These are phyloP conservation scores for Daldinia eschscholtzii DNA, from an alignment of 2,329 filamentous ascomycete genomes.

Conservation along the genomic window DNA sequence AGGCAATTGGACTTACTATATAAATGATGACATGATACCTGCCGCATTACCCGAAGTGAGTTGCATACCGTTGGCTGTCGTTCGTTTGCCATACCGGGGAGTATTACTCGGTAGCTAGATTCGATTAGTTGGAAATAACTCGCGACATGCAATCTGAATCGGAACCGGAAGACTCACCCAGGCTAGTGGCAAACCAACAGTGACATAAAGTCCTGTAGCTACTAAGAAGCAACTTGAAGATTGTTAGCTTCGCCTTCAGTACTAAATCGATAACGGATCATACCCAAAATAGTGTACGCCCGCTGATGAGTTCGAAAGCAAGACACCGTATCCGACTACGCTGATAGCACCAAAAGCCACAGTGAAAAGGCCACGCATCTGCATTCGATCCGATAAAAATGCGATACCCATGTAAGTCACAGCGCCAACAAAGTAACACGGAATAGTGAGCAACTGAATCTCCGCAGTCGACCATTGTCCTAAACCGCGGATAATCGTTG, in stretches of 20 bases:
- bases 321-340: conserved; percentile 75
- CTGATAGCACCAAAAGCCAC: conserved; percentile 72
- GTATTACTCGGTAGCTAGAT: conserved; percentile 71
- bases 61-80: conserved; percentile 78
- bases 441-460: conserved; percentile 82
- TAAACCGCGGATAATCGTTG: conserved; percentile 80
- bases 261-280: background rate
- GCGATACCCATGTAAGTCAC: conserved; percentile 76
- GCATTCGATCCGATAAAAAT: conserved; percentile 74
- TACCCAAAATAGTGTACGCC: conserved; percentile 77
- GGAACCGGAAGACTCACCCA: conserved; percentile 56
- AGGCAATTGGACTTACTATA: conserved; percentile 57
- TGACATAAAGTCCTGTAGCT: conserved; percentile 76
- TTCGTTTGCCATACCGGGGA: conserved; percentile 81
- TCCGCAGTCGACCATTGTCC: conserved; percentile 72
- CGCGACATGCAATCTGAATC: background rate
- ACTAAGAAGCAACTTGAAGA: conserved; percentile 74
- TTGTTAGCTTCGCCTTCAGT: conserved; percentile 1
- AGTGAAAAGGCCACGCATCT: conserved; percentile 74
- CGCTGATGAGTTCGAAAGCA: conserved; percentile 70
- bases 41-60: conserved; percentile 77
- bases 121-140: conserved; percentile 11
- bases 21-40: conserved; percentile 80
- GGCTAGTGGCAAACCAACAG: conserved; percentile 68
- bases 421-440: conserved; percentile 80